A percentile compares a stretch with the other conserved stretches of the same genome.
Evolutionary conservation across 768 basidiomycete genomes (phyloP).

Genomic region (Phylloporus rhodoxanthus): DNA sequence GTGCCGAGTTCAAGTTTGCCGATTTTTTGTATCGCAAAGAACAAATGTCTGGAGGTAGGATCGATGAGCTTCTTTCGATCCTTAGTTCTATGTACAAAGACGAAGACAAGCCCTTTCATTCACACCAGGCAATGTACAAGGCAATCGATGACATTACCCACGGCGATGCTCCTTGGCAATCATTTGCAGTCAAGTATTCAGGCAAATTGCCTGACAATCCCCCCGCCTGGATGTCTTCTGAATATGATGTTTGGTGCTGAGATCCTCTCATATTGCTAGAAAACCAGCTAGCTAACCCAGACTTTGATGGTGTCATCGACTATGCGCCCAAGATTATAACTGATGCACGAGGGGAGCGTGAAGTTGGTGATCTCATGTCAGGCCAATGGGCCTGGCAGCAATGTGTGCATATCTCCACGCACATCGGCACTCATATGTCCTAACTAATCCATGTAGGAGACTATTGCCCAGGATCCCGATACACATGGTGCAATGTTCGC

Average conservation of each 20-base stretch:
- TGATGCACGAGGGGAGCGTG: background rate
- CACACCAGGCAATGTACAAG: conserved; percentile 27
- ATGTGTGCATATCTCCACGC: too few relatives aligned
- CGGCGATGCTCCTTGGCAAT: conserved; percentile 36
- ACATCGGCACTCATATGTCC: too few relatives aligned
- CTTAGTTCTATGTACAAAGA: conserved; percentile 5
- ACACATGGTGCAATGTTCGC: conserved; percentile 12
- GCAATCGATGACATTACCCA: background rate
- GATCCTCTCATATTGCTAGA: conserved; percentile 8
- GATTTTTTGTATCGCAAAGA: background rate
- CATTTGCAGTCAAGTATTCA: conserved; percentile 26
- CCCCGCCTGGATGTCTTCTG: conserved; percentile 23
- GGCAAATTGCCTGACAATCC: conserved; percentile 8
- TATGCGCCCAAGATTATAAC: background rate
- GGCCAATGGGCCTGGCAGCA: conserved; percentile 11
- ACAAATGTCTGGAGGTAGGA: conserved; percentile 20
- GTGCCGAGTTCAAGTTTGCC: background rate
- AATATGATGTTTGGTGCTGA: conserved; percentile 22
- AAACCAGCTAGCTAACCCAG: background rate
- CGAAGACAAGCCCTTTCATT: conserved; percentile 18
- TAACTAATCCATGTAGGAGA: too few relatives aligned
- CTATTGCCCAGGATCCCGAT: conserved; percentile 13
- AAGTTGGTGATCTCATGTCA: conserved; percentile 4
- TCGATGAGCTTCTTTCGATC: conserved; percentile 23
- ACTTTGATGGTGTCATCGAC: background rate